Conservation (phyloP, 768 basidiomycete genomes). For the Collybia sordida region DNA sequence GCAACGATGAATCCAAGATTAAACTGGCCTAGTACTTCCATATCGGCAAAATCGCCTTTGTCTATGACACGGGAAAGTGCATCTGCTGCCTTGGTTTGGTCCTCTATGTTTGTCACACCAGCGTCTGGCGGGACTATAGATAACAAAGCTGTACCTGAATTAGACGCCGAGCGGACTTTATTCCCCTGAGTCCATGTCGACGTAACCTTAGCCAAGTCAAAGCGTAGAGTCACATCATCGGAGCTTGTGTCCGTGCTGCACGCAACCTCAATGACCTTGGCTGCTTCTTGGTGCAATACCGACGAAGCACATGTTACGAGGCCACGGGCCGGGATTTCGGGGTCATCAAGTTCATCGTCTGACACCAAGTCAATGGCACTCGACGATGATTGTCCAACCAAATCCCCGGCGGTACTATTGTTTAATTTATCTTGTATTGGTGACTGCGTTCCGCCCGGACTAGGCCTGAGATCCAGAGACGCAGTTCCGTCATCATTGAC, state of each 20-base stretch:
- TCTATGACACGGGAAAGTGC: slow-evolving; percentile 82
- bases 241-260: slow-evolving; percentile 21
- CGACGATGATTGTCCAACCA: slow-evolving; percentile 1
- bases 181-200: slow-evolving; percentile 16
- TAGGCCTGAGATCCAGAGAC: neutral
- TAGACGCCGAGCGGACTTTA: neutral
- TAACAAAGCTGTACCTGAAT: neutral
- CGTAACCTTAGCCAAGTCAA: slow-evolving; percentile 32
- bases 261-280: slow-evolving; percentile 41
- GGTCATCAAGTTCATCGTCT: slow-evolving; percentile 19
- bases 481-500: too few relatives aligned
- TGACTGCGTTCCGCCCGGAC: neutral
- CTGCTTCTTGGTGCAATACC: slow-evolving; percentile 12
- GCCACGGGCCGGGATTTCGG: slow-evolving; percentile 13
- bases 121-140: slow-evolving; percentile 30
- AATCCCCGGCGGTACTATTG: slow-evolving; percentile 3
- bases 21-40: slow-evolving; percentile 93
- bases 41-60: slow-evolving; percentile 80
- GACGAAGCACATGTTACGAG: slow-evolving; percentile 10
- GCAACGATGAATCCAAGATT: slow-evolving; percentile 94
- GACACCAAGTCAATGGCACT: slow-evolving; percentile 16
- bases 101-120: slow-evolving; percentile 39
- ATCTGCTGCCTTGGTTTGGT: slow-evolving; percentile 56
- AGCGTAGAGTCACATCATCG: slow-evolving; percentile 27
- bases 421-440: slow-evolving; percentile 19